phyloP scores from a whole-genome alignment of 768 basidiomycete species.

The Clathrus columnatus region DNA sequence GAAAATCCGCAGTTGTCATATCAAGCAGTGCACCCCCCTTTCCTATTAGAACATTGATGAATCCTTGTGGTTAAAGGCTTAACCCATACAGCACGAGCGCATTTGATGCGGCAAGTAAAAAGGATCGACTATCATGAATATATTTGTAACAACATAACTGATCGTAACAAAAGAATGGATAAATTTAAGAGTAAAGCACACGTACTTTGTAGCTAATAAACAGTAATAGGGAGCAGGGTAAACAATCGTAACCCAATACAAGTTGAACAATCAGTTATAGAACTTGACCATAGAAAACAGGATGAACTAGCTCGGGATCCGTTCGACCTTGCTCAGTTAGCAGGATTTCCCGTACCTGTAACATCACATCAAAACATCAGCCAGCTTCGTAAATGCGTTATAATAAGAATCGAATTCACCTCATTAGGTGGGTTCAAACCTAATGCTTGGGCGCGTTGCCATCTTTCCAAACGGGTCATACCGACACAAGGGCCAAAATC shows the following conservation, averaged over 20 bases:
- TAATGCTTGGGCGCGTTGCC: conserved; percentile 73
- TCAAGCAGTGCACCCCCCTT: too few species aligned
- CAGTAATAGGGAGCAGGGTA: background rate
- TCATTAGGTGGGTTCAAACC: conserved; percentile 75
- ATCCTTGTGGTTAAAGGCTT: too few species aligned
- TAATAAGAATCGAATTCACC: conserved; percentile 32
- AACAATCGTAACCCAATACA: background rate
- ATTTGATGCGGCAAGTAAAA: background rate
- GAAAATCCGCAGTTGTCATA: too few species aligned
- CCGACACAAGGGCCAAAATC: conserved; percentile 78
- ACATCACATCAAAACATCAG: background rate
- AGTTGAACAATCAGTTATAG: background rate
- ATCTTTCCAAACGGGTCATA: conserved; percentile 74
- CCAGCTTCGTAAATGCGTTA: background rate
- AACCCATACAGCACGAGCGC: too few species aligned
- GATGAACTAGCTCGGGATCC: conserved; percentile 44
- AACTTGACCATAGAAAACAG: conserved; percentile 47
- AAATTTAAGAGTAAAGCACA: background rate
- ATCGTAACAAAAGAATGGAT: background rate
- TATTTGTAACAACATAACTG: background rate
- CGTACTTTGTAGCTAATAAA: background rate
- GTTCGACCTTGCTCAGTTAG: conserved; percentile 55
- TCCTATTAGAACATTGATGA: too few species aligned
- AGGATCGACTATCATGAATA: background rate
- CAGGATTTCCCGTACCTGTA: conserved; percentile 71